phyloP scores from a whole-genome alignment of 2,329 filamentous ascomycete species.

The Byssochlamys sp. region DNA sequence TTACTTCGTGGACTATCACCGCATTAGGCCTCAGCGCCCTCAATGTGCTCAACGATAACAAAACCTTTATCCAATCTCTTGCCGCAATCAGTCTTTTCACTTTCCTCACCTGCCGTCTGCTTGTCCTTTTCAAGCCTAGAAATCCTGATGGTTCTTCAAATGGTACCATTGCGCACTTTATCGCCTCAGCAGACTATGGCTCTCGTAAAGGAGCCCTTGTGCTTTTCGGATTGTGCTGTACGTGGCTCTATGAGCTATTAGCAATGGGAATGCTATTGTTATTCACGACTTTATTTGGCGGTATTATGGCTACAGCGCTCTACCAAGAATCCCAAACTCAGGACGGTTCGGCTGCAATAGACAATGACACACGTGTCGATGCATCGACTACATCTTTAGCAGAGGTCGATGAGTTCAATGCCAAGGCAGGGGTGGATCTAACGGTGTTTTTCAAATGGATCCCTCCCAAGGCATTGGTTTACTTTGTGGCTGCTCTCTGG shows the following conservation, averaged over 20 bases:
- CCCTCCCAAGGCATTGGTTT: conserved; percentile 7
- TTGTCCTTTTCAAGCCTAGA: conserved; percentile 3
- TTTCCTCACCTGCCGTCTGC: conserved; percentile 9
- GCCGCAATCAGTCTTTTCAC: conserved; percentile 11
- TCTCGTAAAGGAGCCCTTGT: conserved; percentile 6
- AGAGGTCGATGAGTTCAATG: not conserved
- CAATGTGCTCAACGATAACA: not conserved
- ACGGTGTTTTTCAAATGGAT: conserved; percentile 7
- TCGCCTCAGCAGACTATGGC: conserved; percentile 5
- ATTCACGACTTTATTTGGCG: conserved; percentile 8
- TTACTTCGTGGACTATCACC: not conserved
- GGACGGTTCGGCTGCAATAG: not conserved
- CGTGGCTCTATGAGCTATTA: conserved; percentile 3
- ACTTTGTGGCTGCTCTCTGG: conserved; percentile 7
- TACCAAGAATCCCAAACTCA: conserved; percentile 4
- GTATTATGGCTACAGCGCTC: conserved; percentile 3
- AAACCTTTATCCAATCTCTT: conserved; percentile 1
- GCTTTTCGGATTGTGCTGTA: conserved; percentile 2
- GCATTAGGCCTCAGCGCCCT: not conserved
- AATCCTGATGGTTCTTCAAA: not conserved
- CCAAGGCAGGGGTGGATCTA: conserved; percentile 1
- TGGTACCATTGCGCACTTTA: conserved; percentile 6
- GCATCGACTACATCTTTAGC: not conserved
- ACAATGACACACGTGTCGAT: not conserved
- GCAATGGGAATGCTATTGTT: conserved; percentile 6